Base-by-base conservation (phyloP, 495 filamentous ascomycete species). In the Penicillium bovifimosum region DNA sequence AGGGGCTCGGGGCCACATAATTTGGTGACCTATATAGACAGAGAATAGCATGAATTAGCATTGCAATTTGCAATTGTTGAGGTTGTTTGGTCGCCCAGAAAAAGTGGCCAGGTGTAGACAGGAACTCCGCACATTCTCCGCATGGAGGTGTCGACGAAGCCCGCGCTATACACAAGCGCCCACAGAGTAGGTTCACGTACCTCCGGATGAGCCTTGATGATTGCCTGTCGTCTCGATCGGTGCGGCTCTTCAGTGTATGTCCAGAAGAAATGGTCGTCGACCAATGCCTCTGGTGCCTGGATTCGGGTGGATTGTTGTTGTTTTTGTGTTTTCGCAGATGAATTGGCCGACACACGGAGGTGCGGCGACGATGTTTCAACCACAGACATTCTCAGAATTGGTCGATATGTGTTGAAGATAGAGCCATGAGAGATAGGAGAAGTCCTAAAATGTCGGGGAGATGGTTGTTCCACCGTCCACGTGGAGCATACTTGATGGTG, bases 201-300 rank as follows among this genome's bases (percentile, higher is more conserved):
- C 81, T 97, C 91, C 41, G 95, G 95, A 68, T 99, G 92, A 20
- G 95, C 95, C 75, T 96, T 96, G 74, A 99, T 96, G 60, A 99
- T 99, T 50, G 90, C 90, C 50, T 87, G 77, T 50, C 95, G 80
- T 62, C 95, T 74, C 35, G 93, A 92, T 53, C 90, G 81, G 71
- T 99, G 95, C 38, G 95, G 95, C 72, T 99, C 95, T 72, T 99
- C 95, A 8, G 93, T 96, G 60, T 97, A 96, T 26, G 95, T 96
- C 95, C 95, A 96, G 70, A 90, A 85, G 71, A 87, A 87, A 35
- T 75, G 69, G 55, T 86, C 79, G 9, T 78, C 67, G 24, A 73
- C 70, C 6, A 63, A 49, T 36, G 53, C 31, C 43, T 67, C 65
- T 35, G 70, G 70, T 36, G 72, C 68, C 26, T 69, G 48, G 41